These are phyloP conservation scores for Fremontodendron californicum DNA, from an alignment of 345 rosid genomes.

Conservation along the genomic window DNA sequence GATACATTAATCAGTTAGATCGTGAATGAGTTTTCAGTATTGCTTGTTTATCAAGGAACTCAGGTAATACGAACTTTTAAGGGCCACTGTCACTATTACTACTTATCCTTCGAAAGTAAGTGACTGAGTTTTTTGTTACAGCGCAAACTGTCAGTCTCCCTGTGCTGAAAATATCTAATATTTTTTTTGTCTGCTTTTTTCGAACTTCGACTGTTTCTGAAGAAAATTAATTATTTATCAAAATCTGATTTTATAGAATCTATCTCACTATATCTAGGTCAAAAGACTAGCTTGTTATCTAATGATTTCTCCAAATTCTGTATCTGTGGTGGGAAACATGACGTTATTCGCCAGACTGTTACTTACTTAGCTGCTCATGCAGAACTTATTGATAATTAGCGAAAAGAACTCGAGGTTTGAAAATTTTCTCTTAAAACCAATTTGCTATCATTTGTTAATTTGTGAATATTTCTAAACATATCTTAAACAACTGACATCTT, in stretches of 20 bases:
- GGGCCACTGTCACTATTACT: too few species aligned
- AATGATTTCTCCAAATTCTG: conserved; percentile 75
- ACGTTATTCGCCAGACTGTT: conserved; percentile 21
- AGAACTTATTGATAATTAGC: conserved; percentile 43
- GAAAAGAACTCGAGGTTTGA: conserved; percentile 66
- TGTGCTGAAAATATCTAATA: background rate
- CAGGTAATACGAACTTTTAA: conserved; percentile 41
- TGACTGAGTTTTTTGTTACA: background rate
- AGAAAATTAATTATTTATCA: conserved; percentile 54
- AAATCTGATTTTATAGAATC: conserved; percentile 65
- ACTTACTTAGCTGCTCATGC: conserved; percentile 29
- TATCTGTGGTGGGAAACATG: too few species aligned
- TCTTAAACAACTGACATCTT: background rate
- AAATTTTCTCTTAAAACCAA: background rate
- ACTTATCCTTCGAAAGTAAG: too few species aligned
- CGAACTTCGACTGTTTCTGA: conserved; percentile 60
- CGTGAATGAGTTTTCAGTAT: conserved; percentile 79
- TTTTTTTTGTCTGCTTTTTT: background rate
- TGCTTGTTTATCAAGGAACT: conserved; percentile 79
- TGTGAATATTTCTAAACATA: background rate
- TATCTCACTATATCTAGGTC: conserved; percentile 60
- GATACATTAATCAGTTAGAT: conserved; percentile 77
- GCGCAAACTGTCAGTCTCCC: background rate
- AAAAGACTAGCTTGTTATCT: conserved; percentile 50
- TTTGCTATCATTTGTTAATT: background rate